Conservation (phyloP, 2,329 filamentous ascomycete genomes). For the Penicillium sp. region DNA sequence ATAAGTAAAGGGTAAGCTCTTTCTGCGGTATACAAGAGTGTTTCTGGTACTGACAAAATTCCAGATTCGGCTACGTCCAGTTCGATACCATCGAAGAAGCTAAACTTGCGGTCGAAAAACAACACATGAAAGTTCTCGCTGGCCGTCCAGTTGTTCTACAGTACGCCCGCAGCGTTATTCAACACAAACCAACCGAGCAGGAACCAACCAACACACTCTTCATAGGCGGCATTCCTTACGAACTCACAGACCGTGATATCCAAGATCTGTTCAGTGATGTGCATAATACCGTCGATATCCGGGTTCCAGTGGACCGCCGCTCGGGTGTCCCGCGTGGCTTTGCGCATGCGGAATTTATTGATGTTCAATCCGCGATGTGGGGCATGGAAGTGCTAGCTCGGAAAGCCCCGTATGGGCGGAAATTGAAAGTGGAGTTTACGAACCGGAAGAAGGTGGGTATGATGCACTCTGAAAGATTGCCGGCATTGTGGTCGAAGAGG, state of each 20-base stretch:
- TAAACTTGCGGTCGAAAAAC: slow-evolving; percentile 55
- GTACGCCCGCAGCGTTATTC: slow-evolving; percentile 48
- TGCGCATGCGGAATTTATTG: slow-evolving; percentile 77
- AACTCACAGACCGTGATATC: slow-evolving; percentile 80
- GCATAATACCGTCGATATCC: slow-evolving; percentile 70
- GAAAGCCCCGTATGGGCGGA: slow-evolving; percentile 65
- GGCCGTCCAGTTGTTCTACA: slow-evolving; percentile 66
- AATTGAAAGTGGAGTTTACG: slow-evolving; percentile 65
- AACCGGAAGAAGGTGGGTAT: slow-evolving; percentile 31
- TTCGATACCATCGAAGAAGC: slow-evolving; percentile 58
- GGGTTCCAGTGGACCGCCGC: slow-evolving; percentile 78
- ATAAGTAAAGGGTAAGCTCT: slow-evolving; percentile 66
- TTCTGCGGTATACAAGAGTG: not conserved
- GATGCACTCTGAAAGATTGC: not conserved
- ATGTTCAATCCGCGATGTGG: slow-evolving; percentile 65
- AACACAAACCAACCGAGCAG: slow-evolving; percentile 7
- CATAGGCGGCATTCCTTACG: slow-evolving; percentile 83
- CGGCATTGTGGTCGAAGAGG: not conserved
- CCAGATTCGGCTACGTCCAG: slow-evolving; percentile 67
- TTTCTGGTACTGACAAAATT: slow-evolving; percentile 3
- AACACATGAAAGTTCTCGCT: slow-evolving; percentile 62
- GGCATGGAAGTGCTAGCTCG: slow-evolving; percentile 55
- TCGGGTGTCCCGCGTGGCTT: slow-evolving; percentile 82
- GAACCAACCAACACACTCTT: slow-evolving; percentile 67
- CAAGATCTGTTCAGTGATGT: slow-evolving; percentile 74